Evolutionary conservation across 2,329 filamentous ascomycete species (phyloP).

Genomic region (Ambrosiella beaveri): DNA sequence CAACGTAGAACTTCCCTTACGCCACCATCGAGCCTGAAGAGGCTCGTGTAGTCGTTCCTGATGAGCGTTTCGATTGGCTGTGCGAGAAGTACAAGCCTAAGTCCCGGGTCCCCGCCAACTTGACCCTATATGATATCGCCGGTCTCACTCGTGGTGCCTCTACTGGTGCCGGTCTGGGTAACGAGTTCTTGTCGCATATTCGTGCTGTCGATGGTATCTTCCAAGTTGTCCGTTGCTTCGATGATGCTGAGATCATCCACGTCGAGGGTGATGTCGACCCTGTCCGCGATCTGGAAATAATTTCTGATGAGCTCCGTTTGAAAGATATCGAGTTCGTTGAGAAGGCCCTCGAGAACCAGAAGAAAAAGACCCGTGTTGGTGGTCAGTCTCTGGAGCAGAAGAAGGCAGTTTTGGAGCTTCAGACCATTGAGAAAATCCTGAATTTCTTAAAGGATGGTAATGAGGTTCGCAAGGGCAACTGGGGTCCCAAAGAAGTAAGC

Average conservation of each 20-base stretch:
- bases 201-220: constrained; percentile 96
- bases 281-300: constrained; percentile 83
- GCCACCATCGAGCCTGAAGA: constrained; percentile 98
- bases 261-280: constrained; percentile 98
- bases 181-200: constrained; percentile 96
- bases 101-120: constrained; percentile 86
- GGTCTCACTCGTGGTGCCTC: constrained; percentile 91
- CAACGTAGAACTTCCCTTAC: constrained; percentile 77
- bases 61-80: constrained; percentile 91
- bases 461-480: constrained; percentile 79
- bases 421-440: constrained; percentile 79
- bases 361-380: constrained; percentile 88
- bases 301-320: constrained; percentile 85
- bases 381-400: constrained; percentile 96
- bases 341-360: constrained; percentile 79
- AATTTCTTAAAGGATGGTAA: constrained; percentile 73
- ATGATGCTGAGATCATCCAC: constrained; percentile 98
- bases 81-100: constrained; percentile 95
- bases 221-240: constrained; percentile 91
- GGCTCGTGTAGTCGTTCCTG: constrained; percentile 89
- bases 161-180: constrained; percentile 91
- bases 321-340: constrained; percentile 98
- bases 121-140: constrained; percentile 97
- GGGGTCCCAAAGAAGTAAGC: constrained; percentile 88
- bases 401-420: constrained; percentile 88